These are phyloP conservation scores for Penicillium waksmanii DNA, from an alignment of 495 filamentous ascomycete genomes.

Conservation along the genomic window DNA sequence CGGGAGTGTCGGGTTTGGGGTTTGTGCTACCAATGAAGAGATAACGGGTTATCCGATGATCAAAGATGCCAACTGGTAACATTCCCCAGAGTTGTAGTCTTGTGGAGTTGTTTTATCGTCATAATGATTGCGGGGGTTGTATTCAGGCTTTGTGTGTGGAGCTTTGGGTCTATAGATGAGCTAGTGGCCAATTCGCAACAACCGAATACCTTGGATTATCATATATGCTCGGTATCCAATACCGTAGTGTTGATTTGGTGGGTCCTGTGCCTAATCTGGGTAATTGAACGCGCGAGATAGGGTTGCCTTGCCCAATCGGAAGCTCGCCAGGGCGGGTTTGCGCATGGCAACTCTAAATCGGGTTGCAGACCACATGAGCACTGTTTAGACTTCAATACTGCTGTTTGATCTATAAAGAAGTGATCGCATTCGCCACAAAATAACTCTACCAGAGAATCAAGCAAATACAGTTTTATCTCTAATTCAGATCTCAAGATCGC, in stretches of 20 bases:
- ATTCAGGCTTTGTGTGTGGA: not conserved
- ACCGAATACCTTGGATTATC: not conserved
- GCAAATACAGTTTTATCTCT: not conserved
- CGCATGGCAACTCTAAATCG: not conserved
- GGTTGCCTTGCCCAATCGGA: constrained; percentile 2
- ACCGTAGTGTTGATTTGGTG: constrained; percentile 4
- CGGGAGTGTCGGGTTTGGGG: not conserved
- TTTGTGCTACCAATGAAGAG: not conserved
- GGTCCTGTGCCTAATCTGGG: not conserved
- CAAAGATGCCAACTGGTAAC: not conserved
- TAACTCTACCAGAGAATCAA: not conserved
- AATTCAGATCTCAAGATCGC: not conserved
- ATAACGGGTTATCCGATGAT: not conserved
- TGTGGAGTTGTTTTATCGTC: not conserved
- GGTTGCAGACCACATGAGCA: constrained; percentile 1
- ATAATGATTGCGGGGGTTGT: not conserved
- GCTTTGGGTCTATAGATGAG: not conserved
- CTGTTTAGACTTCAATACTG: not conserved
- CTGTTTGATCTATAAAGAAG: constrained; percentile 3
- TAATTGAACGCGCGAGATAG: constrained; percentile 2
- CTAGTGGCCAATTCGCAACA: not conserved
- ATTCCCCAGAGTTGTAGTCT: constrained; percentile 1
- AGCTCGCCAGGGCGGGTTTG: not conserved
- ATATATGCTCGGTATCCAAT: not conserved
- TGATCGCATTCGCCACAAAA: not conserved